Evolutionary conservation across 306 rosid genomes (phyloP).

Genomic region (Quillaja saponaria): DNA sequence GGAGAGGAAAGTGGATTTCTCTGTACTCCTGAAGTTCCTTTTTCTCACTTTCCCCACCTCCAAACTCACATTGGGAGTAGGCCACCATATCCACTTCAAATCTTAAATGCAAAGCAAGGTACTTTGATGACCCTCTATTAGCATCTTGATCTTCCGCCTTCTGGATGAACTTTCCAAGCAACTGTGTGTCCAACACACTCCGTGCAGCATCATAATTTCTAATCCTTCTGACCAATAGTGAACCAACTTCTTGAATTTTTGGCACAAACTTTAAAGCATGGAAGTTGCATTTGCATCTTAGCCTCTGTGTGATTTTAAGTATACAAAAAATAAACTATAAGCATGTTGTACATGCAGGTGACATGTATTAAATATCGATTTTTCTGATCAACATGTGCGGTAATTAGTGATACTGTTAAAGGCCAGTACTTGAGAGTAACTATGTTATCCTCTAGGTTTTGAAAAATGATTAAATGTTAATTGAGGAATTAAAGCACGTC

Average conservation of each 20-base stretch:
- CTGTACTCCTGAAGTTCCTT: constrained; percentile 82
- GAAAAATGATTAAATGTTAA: not conserved
- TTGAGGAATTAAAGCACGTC: not conserved
- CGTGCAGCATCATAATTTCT: constrained; percentile 51
- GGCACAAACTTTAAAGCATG: constrained; percentile 79
- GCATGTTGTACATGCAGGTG: not conserved
- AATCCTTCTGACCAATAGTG: constrained; percentile 68
- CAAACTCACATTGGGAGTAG: constrained; percentile 89
- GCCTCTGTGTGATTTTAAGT: constrained; percentile 50
- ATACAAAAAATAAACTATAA: constrained; percentile 1
- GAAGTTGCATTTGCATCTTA: constrained; percentile 97
- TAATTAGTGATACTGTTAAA: no score
- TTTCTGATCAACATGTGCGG: no score
- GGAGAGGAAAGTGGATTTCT: constrained; percentile 79
- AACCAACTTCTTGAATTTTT: constrained; percentile 73
- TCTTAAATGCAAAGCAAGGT: constrained; percentile 90
- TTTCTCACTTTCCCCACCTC: constrained; percentile 79
- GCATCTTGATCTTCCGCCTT: constrained; percentile 32
- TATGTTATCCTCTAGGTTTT: not conserved
- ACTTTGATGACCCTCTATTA: constrained; percentile 48
- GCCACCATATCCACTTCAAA: constrained; percentile 97
- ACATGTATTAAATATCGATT: not conserved
- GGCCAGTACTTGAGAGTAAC: not conserved
- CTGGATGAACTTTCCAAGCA: constrained; percentile 71
- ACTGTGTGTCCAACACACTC: constrained; percentile 66